Conservation (phyloP, 164 flowering plant genomes). For the Stephania cephalantha region DNA sequence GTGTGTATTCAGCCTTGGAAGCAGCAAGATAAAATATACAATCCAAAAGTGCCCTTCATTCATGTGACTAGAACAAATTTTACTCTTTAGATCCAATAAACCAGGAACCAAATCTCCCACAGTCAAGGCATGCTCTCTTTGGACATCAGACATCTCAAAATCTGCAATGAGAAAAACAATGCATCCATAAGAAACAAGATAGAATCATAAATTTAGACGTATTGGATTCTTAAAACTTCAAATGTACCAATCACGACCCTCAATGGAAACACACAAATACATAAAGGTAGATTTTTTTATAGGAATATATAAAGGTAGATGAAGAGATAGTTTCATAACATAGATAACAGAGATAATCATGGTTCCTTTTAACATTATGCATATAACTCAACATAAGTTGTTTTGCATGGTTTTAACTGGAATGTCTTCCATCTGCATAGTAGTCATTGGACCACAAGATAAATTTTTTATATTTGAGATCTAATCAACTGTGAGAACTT, state of each 20-base stretch:
- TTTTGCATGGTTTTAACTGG: background rate
- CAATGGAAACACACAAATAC: background rate
- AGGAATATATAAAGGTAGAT: background rate
- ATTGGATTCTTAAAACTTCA: background rate
- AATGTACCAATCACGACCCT: background rate
- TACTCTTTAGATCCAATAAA: conserved; percentile 32
- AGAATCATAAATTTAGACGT: background rate
- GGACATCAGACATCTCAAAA: conserved; percentile 46
- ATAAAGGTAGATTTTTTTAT: background rate
- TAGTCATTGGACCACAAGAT: too few species aligned
- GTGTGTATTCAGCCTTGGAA: conserved; percentile 44
- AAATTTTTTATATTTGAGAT: too few species aligned
- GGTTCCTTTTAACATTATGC: background rate
- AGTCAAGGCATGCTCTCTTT: conserved; percentile 45
- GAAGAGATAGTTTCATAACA: too few species aligned
- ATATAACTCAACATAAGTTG: background rate
- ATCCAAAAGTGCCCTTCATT: conserved; percentile 53
- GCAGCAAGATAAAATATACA: conserved; percentile 59
- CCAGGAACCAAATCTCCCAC: conserved; percentile 48
- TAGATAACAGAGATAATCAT: background rate
- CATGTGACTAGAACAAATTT: conserved; percentile 30
- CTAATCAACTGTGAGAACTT: too few species aligned
- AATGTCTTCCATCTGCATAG: background rate
- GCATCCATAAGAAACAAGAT: background rate
- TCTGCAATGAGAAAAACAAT: conserved; percentile 34